Evolutionary conservation across 1,284 basidiomycete species (phyloP).

Genomic region (Agroathelia rolfsii): DNA sequence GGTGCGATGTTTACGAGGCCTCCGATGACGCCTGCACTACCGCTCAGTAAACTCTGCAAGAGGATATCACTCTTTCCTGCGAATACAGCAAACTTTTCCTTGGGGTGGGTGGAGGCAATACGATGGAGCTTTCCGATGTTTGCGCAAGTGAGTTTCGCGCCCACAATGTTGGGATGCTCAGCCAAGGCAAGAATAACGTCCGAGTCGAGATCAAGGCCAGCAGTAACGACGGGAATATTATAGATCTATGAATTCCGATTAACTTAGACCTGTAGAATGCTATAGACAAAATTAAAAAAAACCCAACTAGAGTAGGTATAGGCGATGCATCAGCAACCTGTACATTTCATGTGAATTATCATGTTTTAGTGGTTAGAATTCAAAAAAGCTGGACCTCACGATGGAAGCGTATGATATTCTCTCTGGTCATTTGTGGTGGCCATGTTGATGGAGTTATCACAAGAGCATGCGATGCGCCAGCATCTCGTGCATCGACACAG

Average conservation of each 20-base stretch:
- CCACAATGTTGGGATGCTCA: slow-evolving; percentile 81
- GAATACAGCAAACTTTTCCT: slow-evolving; percentile 49
- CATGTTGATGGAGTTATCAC: slow-evolving; percentile 68
- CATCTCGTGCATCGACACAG: slow-evolving; percentile 67
- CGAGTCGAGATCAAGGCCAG: slow-evolving; percentile 81
- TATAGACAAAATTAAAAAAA: too few relatives aligned
- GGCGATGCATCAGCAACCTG: too few relatives aligned
- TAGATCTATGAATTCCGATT: too few relatives aligned
- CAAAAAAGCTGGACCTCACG: too few relatives aligned
- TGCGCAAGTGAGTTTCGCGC: slow-evolving; percentile 81
- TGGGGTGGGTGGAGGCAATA: slow-evolving; percentile 46
- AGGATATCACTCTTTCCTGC: slow-evolving; percentile 59
- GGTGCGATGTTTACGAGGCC: slow-evolving; percentile 73
- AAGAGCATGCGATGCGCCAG: slow-evolving; percentile 71
- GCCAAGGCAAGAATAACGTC: slow-evolving; percentile 69
- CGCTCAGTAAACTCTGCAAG: slow-evolving; percentile 57
- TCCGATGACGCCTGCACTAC: slow-evolving; percentile 62
- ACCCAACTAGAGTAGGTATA: too few relatives aligned
- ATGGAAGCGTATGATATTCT: slow-evolving; percentile 56
- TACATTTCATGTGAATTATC: too few relatives aligned
- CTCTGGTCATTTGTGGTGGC: slow-evolving; percentile 51
- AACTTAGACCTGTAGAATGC: slow-evolving; percentile 60
- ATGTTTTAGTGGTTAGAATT: too few relatives aligned
- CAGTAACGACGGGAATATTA: slow-evolving; percentile 79
- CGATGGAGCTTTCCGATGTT: slow-evolving; percentile 79